Evolutionary conservation across 768 basidiomycete species (phyloP).

Genomic region (Boletellus ananas): DNA sequence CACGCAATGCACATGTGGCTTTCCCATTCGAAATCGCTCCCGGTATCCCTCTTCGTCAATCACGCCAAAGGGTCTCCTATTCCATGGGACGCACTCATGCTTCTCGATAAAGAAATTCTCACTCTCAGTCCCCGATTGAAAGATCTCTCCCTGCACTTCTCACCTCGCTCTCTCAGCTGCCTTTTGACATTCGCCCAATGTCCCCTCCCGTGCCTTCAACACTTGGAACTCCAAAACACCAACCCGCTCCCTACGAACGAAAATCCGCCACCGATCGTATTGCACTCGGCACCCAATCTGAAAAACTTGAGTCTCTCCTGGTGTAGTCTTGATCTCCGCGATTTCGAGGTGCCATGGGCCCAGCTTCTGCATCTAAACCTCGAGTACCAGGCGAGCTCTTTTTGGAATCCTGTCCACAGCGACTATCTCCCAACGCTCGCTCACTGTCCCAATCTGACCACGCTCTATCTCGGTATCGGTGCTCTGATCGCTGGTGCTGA

Average conservation of each 20-base stretch:
- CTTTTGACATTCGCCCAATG: conserved; percentile 28
- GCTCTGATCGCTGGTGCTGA: conserved; percentile 15
- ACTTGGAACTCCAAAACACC: conserved; percentile 25
- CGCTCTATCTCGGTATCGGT: conserved; percentile 28
- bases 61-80: conserved; percentile 22
- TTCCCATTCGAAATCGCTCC: conserved; percentile 29
- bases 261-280: conserved; percentile 20
- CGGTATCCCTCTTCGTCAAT: conserved; percentile 22
- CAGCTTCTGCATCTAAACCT: conserved; percentile 28
- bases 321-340: conserved; percentile 25
- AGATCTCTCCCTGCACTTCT: conserved; percentile 18
- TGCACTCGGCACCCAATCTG: conserved; percentile 27
- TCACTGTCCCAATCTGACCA: conserved; percentile 24
- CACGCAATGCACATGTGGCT: conserved; percentile 30
- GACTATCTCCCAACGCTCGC: conserved; percentile 26
- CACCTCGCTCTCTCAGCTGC: conserved; percentile 22
- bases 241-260: conserved; percentile 24
- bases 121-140: conserved; percentile 21
- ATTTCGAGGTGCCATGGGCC: conserved; percentile 27
- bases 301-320: conserved; percentile 27
- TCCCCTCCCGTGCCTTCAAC: conserved; percentile 21
- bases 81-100: conserved; percentile 26
- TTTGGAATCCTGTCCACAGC: conserved; percentile 29
- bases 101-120: conserved; percentile 29
- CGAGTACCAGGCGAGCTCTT: conserved; percentile 25